A percentile compares a stretch with the other conserved stretches of the same genome.
phyloP scores from a whole-genome alignment of 2,329 filamentous ascomycete genomes.

The Shiraia sp. region DNA sequence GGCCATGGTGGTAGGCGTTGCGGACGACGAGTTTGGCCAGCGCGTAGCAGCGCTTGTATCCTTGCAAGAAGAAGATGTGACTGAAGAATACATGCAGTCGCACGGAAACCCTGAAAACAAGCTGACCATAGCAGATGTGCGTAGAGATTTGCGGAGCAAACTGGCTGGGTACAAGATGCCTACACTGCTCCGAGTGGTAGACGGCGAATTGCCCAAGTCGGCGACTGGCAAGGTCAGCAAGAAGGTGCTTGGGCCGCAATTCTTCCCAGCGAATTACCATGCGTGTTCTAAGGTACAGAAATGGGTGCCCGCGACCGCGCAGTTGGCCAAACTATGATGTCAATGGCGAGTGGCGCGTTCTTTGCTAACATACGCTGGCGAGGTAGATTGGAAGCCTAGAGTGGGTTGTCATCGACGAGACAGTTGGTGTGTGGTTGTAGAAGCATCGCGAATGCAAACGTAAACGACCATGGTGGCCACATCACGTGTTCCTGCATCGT shows the following conservation, averaged over 20 bases:
- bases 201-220: constrained; percentile 54
- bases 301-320: constrained; percentile 22
- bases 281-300: constrained; percentile 32
- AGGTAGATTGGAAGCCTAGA: too few species aligned
- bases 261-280: constrained; percentile 39
- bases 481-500: too few species aligned
- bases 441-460: too few species aligned
- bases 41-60: constrained; percentile 58
- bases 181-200: constrained; percentile 50
- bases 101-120: constrained; percentile 17
- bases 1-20: constrained; percentile 58
- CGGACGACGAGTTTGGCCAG: constrained; percentile 59
- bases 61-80: constrained; percentile 41
- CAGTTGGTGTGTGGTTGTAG: neutral
- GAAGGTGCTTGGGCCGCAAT: constrained; percentile 48
- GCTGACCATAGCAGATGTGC: constrained; percentile 47
- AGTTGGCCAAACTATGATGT: constrained; percentile 26
- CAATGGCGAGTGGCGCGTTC: too few species aligned
- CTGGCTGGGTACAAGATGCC: constrained; percentile 56
- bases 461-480: too few species aligned
- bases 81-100: constrained; percentile 17
- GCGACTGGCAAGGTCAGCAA: constrained; percentile 57
- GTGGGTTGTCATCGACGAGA: too few species aligned
- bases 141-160: constrained; percentile 49
- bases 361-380: too few species aligned